phyloP scores from a whole-genome alignment of 192 early-diverging fungal genomes.

The Coemansia sp. region DNA sequence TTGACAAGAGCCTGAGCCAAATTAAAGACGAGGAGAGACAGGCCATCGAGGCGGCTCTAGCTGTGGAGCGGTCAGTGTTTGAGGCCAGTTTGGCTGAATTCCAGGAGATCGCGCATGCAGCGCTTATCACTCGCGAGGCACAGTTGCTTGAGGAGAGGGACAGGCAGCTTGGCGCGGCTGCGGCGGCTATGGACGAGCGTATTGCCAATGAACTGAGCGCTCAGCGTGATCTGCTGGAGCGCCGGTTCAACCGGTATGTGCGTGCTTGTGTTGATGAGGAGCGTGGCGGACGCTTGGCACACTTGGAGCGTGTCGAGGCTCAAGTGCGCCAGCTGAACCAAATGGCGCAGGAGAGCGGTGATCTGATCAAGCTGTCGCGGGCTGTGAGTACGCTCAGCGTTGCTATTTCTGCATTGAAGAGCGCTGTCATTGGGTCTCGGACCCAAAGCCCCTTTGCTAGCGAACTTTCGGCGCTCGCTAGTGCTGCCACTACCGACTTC shows the following conservation, averaged over 20 bases:
- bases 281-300: constrained; percentile 84
- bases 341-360: constrained; percentile 68
- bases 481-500: constrained; percentile 58
- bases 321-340: constrained; percentile 77
- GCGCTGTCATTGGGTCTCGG: constrained; percentile 49
- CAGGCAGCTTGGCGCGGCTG: constrained; percentile 53
- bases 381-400: constrained; percentile 66
- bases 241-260: constrained; percentile 78
- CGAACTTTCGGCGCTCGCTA: constrained; percentile 69
- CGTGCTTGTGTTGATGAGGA: constrained; percentile 84
- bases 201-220: constrained; percentile 64
- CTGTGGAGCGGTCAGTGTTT: constrained; percentile 62
- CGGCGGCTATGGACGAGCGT: constrained; percentile 53
- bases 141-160: constrained; percentile 59
- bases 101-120: constrained; percentile 51
- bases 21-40: constrained; percentile 54
- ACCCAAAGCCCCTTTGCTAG: constrained; percentile 67
- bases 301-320: constrained; percentile 78
- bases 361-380: constrained; percentile 64
- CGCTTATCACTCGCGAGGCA: constrained; percentile 54
- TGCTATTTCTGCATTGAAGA: constrained; percentile 67
- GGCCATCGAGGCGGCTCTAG: constrained; percentile 61
- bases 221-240: constrained; percentile 74
- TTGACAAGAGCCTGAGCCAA: constrained; percentile 56
- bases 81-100: constrained; percentile 56